Base-by-base conservation (phyloP, 2,329 filamentous ascomycete genomes). In the Fulvia fulva region DNA sequence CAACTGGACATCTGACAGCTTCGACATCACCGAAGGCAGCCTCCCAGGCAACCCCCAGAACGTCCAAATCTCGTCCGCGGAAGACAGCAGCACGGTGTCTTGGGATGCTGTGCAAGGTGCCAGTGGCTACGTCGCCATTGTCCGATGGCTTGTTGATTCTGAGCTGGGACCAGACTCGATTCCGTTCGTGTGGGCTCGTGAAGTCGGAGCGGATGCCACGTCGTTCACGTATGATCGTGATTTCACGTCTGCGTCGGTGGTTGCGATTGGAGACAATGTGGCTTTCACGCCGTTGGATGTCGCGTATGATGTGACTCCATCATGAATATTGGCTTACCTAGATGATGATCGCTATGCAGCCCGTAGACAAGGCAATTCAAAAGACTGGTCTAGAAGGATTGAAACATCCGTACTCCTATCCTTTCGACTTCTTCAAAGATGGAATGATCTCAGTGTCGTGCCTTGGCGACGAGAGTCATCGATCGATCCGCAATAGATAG, bases 21-120 rank as follows among this genome's bases (percentile, higher is more conserved):
- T 56, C 44, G 6, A 25, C 1, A 34, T 50, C 12, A 30, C 43
- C 9, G n/a, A 9, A 12, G 53, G 53, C 53, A 23, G 25, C 26
- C 26, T 56, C 8, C 43, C 53, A 45, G 53, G 16, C 30, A 22
- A 8, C 26, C 26, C 30, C 16, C 14, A 14, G 2, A 25, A 50
- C 21, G 44, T 56, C n/a, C 25, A 11, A 3, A 9, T 56, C 19
- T 11, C n/a, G 23, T 26, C 53, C 41, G 11, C 30, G 7, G 7
- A 25, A 11, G 11, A 43, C 6, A 26, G 25, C 22, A 56, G 53
- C 26, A 56, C 53, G 11, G 44, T 56, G 6, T 50, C 44, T 19
- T 50, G 53, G 44, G 49, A 25, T 50, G 25, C 53, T 43, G 53
- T 56, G n/a, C 4, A 32, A 16, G 52, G 52, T 43, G 41, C 28